Conservation (phyloP, 129 eudicot genomes). For the Cynara cardunculus region DNA sequence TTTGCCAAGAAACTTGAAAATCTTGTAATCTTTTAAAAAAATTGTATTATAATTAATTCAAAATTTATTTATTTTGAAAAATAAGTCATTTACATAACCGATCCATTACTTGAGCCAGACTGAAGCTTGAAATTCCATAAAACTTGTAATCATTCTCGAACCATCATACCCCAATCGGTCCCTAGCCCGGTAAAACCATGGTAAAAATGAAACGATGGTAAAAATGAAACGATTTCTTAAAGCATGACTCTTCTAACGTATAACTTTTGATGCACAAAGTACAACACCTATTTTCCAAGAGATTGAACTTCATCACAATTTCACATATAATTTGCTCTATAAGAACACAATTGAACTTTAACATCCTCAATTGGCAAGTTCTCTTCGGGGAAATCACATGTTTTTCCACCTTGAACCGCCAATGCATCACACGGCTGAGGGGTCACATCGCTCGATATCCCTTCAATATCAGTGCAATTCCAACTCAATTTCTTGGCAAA, state of each 20-base stretch:
- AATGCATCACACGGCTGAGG: slow-evolving; percentile 64
- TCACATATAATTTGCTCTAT: slow-evolving; percentile 38
- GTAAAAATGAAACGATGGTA: neutral
- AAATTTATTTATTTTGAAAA: too few species aligned
- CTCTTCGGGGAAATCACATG: slow-evolving; percentile 62
- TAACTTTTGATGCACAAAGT: neutral
- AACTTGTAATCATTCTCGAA: too few species aligned
- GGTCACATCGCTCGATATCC: slow-evolving; percentile 69
- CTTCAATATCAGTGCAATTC: slow-evolving; percentile 73
- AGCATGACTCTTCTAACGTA: neutral
- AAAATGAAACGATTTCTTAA: neutral
- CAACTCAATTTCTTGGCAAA: slow-evolving; percentile 63
- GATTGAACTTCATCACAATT: slow-evolving; percentile 11
- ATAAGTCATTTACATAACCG: too few species aligned
- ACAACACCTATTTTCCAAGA: neutral
- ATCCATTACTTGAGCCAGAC: too few species aligned
- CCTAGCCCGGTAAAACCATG: neutral
- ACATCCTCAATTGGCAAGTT: slow-evolving; percentile 60
- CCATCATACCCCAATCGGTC: too few species aligned
- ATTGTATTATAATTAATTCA: too few species aligned
- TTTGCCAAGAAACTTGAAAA: too few species aligned
- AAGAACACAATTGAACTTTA: slow-evolving; percentile 52
- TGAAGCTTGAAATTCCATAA: too few species aligned
- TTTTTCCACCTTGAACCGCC: slow-evolving; percentile 39
- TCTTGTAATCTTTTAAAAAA: too few species aligned